Evolutionary conservation across 345 rosid species (phyloP), one percentile per base, ranked within the genome.

Genomic region (Jatropha curcas): DNA sequence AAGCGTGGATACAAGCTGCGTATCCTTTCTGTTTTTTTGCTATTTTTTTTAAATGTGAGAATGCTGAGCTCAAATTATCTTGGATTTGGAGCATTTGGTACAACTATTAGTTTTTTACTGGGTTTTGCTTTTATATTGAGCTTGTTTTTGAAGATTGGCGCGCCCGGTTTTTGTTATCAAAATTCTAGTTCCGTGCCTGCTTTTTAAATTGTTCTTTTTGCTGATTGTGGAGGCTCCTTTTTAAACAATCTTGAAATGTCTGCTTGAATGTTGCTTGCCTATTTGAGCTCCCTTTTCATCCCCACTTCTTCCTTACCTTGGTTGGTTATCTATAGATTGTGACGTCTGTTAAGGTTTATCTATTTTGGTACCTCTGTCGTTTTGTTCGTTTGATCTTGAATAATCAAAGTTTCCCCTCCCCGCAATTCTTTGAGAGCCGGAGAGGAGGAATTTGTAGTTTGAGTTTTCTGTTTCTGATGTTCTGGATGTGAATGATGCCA

Each of bases 1-100:
- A 90, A 88, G 86, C 97, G 97, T 80, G 98, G 96, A 81, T 94
- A 89, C 80, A 92, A 94, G 89, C 92, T 94, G 64, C 98, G 98
- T 94, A 94, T 94, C 98, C 93, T 92, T 80, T 27, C 20, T n/a
- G n/a, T 43, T 71, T 74, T 48, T 67, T 25, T 64, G 57, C 33
- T 5, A 11, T 59, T 53, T 1, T 33, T 68, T 14, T 30, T 20
- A 24, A 6, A 34, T 64, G 61, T 41, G 3, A 2, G 51, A 60
- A 68, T 58, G 56, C 6, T 71, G 51, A 71, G 62, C 76, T 74
- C 61, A 60, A 53, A 20, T 82, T 28, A 60, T 73, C 51, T 59
- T 28, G 51, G 34, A 43, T 70, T 41, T 59, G 39, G 7, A 17
- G 27, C 53, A 4, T 57, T 56, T 62, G 64, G 66, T 56, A 6